A percentile compares a stretch with the other conserved stretches of the same genome.
These are phyloP conservation scores for Hypericum androsaemum DNA, from an alignment of 345 rosid genomes.

Conservation along the genomic window DNA sequence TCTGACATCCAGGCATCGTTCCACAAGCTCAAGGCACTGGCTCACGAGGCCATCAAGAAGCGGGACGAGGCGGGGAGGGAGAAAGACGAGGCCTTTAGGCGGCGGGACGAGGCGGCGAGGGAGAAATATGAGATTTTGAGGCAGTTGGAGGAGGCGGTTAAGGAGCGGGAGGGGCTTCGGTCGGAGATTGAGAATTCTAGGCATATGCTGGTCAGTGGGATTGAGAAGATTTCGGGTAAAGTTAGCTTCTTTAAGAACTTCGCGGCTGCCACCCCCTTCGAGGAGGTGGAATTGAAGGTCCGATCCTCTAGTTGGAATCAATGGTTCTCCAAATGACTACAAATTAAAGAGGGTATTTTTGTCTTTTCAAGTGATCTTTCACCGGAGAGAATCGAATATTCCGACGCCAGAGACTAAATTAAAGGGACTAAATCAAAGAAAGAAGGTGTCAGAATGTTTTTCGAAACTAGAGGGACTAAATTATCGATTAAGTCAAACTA, in stretches of 20 bases:
- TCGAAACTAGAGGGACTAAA: too few relatives aligned
- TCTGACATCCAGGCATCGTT: slow-evolving; percentile 56
- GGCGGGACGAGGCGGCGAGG: slow-evolving; percentile 65
- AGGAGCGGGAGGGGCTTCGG: slow-evolving; percentile 51
- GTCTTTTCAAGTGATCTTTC: too few relatives aligned
- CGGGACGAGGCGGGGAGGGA: slow-evolving; percentile 48
- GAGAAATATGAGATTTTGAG: slow-evolving; percentile 55
- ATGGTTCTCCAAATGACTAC: too few relatives aligned
- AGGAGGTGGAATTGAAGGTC: too few relatives aligned
- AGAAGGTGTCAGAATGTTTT: too few relatives aligned
- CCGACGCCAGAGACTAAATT: too few relatives aligned
- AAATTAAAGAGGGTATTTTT: too few relatives aligned
- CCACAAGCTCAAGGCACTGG: slow-evolving; percentile 58
- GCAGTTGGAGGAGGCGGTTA: slow-evolving; percentile 33
- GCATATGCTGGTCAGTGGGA: slow-evolving; percentile 86
- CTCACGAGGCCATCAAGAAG: slow-evolving; percentile 78
- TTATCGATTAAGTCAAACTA: too few relatives aligned
- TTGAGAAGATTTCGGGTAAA: slow-evolving; percentile 90
- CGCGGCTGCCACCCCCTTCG: too few relatives aligned
- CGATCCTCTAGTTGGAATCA: too few relatives aligned
- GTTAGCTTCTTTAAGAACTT: slow-evolving; percentile 67
- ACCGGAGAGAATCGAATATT: too few relatives aligned
- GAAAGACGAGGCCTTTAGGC: slow-evolving; percentile 16
- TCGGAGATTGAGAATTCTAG: slow-evolving; percentile 74
- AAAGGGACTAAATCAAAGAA: too few relatives aligned